These are phyloP conservation scores for Saccharomyces hybrid DNA, from an alignment of 1,139 yeast species.

Conservation along the genomic window DNA sequence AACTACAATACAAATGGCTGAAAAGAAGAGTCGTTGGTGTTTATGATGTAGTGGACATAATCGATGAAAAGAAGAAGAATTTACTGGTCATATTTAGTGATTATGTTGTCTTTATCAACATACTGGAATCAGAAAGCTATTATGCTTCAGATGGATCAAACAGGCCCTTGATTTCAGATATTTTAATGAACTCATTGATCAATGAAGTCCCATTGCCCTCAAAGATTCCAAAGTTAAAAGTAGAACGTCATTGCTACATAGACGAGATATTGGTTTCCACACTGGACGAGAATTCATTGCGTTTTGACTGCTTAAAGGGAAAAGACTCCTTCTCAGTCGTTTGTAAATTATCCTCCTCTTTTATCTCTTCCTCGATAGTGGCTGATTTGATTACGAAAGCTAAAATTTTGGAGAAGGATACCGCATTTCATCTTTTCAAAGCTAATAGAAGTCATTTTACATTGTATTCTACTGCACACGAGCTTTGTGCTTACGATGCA, in stretches of 20 bases:
- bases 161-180: slow-evolving; percentile 63
- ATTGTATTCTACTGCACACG: slow-evolving; percentile 77
- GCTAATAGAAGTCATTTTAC: slow-evolving; percentile 37
- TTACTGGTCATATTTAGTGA: slow-evolving; percentile 78
- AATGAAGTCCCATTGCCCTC: slow-evolving; percentile 72
- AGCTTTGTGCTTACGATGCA: slow-evolving; percentile 44
- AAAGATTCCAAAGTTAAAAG: slow-evolving; percentile 60
- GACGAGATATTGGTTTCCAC: slow-evolving; percentile 44
- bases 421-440: slow-evolving; percentile 80
- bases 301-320: slow-evolving; percentile 27
- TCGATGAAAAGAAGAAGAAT: slow-evolving; percentile 34
- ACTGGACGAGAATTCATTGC: slow-evolving; percentile 35
- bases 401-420: slow-evolving; percentile 64
- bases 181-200: slow-evolving; percentile 79
- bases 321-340: slow-evolving; percentile 17
- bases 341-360: slow-evolving; percentile 29
- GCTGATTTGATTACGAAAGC: slow-evolving; percentile 70
- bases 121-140: slow-evolving; percentile 30
- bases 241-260: slow-evolving; percentile 62
- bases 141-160: slow-evolving; percentile 34
- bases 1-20: slow-evolving; percentile 82
- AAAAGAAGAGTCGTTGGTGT: slow-evolving; percentile 78
- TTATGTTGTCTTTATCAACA: slow-evolving; percentile 54
- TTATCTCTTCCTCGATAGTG: slow-evolving; percentile 37
- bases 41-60: slow-evolving; percentile 45